Evolutionary conservation across 495 filamentous ascomycete species (phyloP).

Genomic region (Aspergillus cavernicola): DNA sequence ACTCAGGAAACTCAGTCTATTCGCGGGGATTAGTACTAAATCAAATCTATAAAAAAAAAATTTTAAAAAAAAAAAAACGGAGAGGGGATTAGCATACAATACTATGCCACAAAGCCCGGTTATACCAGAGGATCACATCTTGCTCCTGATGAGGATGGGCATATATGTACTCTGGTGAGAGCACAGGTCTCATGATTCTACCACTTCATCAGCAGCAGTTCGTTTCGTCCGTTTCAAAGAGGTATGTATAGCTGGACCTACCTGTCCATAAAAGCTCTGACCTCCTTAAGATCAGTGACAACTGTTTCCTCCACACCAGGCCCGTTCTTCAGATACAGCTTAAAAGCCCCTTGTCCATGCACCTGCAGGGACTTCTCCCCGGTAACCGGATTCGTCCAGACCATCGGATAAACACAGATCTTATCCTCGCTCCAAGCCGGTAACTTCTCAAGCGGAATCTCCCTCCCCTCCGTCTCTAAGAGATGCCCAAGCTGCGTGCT

Average conservation of each 20-base stretch:
- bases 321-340: not conserved
- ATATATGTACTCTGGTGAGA: slow-evolving; percentile 8
- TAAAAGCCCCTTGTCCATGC: slow-evolving; percentile 1
- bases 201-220: not conserved
- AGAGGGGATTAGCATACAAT: not conserved
- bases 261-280: slow-evolving; percentile 3
- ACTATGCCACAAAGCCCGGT: slow-evolving; percentile 5
- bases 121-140: slow-evolving; percentile 10
- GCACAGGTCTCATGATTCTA: slow-evolving; percentile 7
- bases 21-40: not conserved
- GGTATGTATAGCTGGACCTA: not conserved
- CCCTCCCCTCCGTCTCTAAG: not conserved
- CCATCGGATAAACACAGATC: slow-evolving; percentile 9
- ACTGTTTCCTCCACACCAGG: not conserved
- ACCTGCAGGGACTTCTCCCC: slow-evolving; percentile 7
- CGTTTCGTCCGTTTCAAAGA: not conserved
- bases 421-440: not conserved
- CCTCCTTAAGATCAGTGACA: slow-evolving; percentile 1
- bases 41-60: no score
- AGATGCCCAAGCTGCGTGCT: slow-evolving; percentile 3
- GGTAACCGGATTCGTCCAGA: slow-evolving; percentile 6
- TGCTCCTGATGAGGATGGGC: slow-evolving; percentile 7
- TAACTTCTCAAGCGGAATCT: not conserved
- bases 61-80: no score
- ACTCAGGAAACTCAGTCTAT: slow-evolving; percentile 7